Evolutionary conservation across 106 monocot species (phyloP).

Genomic region (Alisma plantagoaquatica): DNA sequence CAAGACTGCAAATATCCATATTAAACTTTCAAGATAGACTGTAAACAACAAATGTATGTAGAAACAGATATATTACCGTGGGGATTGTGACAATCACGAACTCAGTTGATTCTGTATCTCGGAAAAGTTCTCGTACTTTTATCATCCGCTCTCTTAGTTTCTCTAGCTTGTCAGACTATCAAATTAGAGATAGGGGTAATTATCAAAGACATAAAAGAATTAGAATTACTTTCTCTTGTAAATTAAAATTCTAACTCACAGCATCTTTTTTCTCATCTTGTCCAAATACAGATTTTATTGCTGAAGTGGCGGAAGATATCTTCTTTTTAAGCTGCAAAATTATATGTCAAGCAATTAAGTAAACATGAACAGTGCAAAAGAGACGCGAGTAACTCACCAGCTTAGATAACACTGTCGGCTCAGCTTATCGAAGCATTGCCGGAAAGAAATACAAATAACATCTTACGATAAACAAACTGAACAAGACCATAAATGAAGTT

Average conservation of each 20-base stretch:
- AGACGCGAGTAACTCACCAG: too few species aligned
- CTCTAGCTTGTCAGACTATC: constrained; percentile 76
- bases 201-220: neutral
- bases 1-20: too few species aligned
- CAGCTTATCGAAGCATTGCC: too few species aligned
- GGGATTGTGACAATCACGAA: constrained; percentile 90
- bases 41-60: too few species aligned
- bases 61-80: too few species aligned
- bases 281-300: constrained; percentile 90
- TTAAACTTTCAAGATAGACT: too few species aligned
- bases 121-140: constrained; percentile 86
- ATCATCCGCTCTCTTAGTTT: constrained; percentile 85
- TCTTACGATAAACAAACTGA: too few species aligned
- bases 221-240: neutral
- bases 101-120: constrained; percentile 75
- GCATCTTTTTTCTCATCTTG: constrained; percentile 50
- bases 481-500: too few species aligned
- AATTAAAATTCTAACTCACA: constrained; percentile 56
- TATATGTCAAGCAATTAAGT: too few species aligned
- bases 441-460: too few species aligned
- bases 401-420: too few species aligned
- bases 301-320: constrained; percentile 76
- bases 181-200: constrained; percentile 9
- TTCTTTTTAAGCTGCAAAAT: constrained; percentile 85
- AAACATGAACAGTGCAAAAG: too few species aligned